Evolutionary conservation across 1,284 basidiomycete genomes (phyloP), one percentile per base, ranked within the genome.

Genomic region (Exobasidium cylindrosporum): DNA sequence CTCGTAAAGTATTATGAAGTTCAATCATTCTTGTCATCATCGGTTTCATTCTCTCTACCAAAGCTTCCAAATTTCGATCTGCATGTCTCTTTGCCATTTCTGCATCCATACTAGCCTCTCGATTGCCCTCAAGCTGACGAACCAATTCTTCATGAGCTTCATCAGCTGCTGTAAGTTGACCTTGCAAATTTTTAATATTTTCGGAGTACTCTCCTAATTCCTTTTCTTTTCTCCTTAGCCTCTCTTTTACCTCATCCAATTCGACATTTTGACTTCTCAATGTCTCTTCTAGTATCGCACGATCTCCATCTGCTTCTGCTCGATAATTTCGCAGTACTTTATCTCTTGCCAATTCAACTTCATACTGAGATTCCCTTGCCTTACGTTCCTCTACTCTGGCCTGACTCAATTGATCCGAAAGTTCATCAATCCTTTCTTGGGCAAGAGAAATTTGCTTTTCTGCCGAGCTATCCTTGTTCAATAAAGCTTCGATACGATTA

Each of bases 281-380:
- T 26, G 64, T 69, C 62, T 75, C 74, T 56, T 77, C 74, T 29
- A 77, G 53, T 17, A 76, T 76, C 6, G 74, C 74, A 5, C 73
- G 68, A 55, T 76, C 74, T 3, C 72, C 70, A 43, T 76, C 74
- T 4, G 72, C 73, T 57, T 76, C 74, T 17, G 73, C 74, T 21
- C 72, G 67, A 50, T 73, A 64, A 5, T 66, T 65, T 11, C 74
- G 64, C 11, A 76, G 66, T 32, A 69, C 66, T 10, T 66, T 64
- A 46, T 76, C 74, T 40, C 68, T 69, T 35, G 65, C 59, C 2
- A 57, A 59, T 43, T 76, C 74, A 45, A 69, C 66, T 44, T 76
- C 73, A 0, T 65, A 60, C 24, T 67, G 64, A 5, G 67, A 56
- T 35, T 75, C 70, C 14, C 67, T 57, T 2, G 66, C 72, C 52